phyloP scores from a whole-genome alignment of 1,284 basidiomycete genomes.

The Moesziomyces globuligerus region DNA sequence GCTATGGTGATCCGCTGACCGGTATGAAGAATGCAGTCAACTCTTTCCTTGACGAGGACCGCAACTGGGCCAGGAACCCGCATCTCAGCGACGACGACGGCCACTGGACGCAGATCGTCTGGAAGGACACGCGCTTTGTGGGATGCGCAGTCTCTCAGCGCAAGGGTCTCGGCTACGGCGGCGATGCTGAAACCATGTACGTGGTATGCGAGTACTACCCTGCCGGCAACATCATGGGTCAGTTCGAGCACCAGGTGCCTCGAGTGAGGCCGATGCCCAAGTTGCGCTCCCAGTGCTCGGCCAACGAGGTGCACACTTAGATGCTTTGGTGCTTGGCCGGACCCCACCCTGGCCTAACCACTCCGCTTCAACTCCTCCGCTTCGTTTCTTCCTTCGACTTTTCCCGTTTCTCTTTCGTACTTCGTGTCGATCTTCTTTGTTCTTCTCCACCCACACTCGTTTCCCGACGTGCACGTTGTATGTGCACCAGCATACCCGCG shows the following conservation, averaged over 20 bases:
- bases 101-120: conserved; percentile 38
- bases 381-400: neutral
- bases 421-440: neutral
- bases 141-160: conserved; percentile 41
- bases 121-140: conserved; percentile 33
- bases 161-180: conserved; percentile 16
- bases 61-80: conserved; percentile 28
- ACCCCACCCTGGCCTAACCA: too few relatives aligned
- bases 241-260: conserved; percentile 21
- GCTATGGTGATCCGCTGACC: conserved; percentile 32
- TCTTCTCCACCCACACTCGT: neutral
- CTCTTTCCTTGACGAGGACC: conserved; percentile 47
- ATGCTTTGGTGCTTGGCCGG: too few relatives aligned
- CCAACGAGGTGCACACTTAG: conserved; percentile 37
- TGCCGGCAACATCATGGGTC: conserved; percentile 28
- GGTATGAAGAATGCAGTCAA: conserved; percentile 40
- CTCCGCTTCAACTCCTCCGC: neutral
- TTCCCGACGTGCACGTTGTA: too few relatives aligned
- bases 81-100: conserved; percentile 15
- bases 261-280: conserved; percentile 16
- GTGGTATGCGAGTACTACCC: conserved; percentile 49
- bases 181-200: conserved; percentile 16
- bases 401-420: neutral
- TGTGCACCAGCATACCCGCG: neutral
- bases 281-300: conserved; percentile 36